Evolutionary conservation across 78 protist species (phyloP).

Genomic region (Capsaspora owczarzaki): DNA sequence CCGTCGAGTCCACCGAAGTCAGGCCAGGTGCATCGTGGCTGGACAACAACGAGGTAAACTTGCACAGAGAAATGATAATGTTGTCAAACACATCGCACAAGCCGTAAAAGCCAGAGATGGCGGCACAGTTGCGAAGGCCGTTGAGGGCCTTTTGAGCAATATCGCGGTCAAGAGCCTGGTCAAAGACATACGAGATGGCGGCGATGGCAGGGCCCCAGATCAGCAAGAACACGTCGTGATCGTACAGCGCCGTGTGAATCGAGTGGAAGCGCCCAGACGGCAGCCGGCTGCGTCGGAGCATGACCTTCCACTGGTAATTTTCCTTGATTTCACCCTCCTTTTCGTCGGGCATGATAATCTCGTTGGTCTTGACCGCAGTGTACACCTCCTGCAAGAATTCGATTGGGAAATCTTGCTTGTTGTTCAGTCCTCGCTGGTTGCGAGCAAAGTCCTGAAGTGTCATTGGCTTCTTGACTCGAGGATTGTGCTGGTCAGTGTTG

Average conservation of each 20-base stretch:
- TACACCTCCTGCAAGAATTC: constrained; percentile 12
- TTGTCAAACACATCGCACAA: constrained; percentile 38
- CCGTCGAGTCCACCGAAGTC: too few species aligned
- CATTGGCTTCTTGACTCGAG: constrained; percentile 22
- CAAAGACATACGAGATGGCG: constrained; percentile 32
- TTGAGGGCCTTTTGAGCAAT: neutral
- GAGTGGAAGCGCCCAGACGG: neutral
- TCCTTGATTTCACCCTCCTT: constrained; percentile 3
- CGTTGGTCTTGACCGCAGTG: neutral
- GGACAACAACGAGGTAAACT: constrained; percentile 15
- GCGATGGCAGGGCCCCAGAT: constrained; percentile 27
- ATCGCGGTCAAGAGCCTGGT: constrained; percentile 9
- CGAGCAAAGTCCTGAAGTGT: constrained; percentile 2
- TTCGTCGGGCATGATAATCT: constrained; percentile 38
- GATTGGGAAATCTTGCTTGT: constrained; percentile 22
- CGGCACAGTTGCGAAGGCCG: constrained; percentile 29
- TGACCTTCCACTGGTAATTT: constrained; percentile 3
- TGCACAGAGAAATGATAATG: constrained; percentile 35
- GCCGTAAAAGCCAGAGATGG: constrained; percentile 18
- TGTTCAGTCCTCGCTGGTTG: constrained; percentile 45
- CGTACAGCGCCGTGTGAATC: constrained; percentile 4
- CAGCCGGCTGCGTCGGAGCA: neutral
- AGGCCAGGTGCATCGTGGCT: neutral
- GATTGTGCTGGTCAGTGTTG: constrained; percentile 69
- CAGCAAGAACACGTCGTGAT: constrained; percentile 26